Conservation (phyloP, 129 eudicot species). For the Flaveria trinervia region DNA sequence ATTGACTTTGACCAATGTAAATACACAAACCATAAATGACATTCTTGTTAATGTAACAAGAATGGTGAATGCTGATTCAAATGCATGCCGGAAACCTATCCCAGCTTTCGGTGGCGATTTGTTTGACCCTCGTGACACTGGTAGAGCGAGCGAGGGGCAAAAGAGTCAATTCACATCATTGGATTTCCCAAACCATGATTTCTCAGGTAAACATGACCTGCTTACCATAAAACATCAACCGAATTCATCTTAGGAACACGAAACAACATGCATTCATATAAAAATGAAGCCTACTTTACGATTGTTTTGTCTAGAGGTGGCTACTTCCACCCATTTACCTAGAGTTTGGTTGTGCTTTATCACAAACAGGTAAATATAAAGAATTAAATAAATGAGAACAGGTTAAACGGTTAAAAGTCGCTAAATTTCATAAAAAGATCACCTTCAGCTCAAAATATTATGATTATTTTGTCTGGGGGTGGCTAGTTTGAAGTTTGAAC, state of each 20-base stretch:
- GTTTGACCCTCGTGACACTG: conserved; percentile 49
- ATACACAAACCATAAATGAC: conserved; percentile 41
- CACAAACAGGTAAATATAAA: background rate
- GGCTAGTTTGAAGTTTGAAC: too few relatives aligned
- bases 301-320: too few relatives aligned
- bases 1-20: conserved; percentile 34
- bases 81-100: conserved; percentile 68
- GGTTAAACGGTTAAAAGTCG: too few relatives aligned
- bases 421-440: too few relatives aligned
- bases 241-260: background rate
- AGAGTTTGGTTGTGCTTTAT: background rate
- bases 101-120: conserved; percentile 43
- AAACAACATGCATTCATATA: background rate
- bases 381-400: background rate
- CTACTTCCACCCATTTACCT: background rate
- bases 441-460: too few relatives aligned
- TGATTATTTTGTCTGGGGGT: too few relatives aligned
- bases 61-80: conserved; percentile 36
- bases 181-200: conserved; percentile 55
- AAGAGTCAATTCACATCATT: conserved; percentile 50
- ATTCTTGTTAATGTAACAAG: conserved; percentile 41
- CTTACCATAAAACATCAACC: conserved; percentile 24
- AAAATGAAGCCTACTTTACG: too few relatives aligned
- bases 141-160: conserved; percentile 37
- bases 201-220: conserved; percentile 93